Evolutionary conservation across 2,329 filamentous ascomycete genomes (phyloP).

Genomic region (Aspergillus versicolor): DNA sequence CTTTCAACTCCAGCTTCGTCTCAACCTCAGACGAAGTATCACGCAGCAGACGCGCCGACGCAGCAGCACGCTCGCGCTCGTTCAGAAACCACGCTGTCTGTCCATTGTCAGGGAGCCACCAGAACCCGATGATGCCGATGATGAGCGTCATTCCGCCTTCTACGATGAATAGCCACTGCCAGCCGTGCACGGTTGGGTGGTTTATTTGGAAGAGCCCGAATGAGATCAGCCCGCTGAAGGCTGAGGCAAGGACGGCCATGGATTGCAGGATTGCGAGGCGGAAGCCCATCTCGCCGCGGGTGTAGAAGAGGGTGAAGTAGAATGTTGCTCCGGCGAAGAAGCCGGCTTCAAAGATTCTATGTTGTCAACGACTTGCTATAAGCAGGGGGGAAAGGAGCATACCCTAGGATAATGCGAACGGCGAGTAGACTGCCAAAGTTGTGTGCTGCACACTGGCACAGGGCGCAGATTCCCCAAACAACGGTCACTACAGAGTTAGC

Average conservation of each 20-base stretch:
- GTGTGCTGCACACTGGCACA: constrained; percentile 52
- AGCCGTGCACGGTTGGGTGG: constrained; percentile 46
- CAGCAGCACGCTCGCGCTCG: constrained; percentile 38
- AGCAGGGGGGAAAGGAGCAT: neutral
- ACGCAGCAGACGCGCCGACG: constrained; percentile 44
- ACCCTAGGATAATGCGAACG: constrained; percentile 45
- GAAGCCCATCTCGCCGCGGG: constrained; percentile 41
- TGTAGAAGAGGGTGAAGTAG: constrained; percentile 53
- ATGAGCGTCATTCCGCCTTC: constrained; percentile 40
- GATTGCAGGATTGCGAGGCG: constrained; percentile 48
- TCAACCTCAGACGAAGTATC: constrained; percentile 45
- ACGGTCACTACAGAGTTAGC: constrained; percentile 41
- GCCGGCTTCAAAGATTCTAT: constrained; percentile 49
- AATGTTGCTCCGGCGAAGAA: constrained; percentile 58
- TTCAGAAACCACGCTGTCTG: constrained; percentile 42
- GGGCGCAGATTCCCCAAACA: constrained; percentile 28
- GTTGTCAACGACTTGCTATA: neutral
- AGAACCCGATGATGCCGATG: constrained; percentile 27
- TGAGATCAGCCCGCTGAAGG: constrained; percentile 42
- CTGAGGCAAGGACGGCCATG: constrained; percentile 41
- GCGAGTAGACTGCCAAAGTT: constrained; percentile 51
- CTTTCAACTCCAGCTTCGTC: constrained; percentile 39
- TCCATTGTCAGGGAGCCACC: constrained; percentile 34
- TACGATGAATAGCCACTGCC: constrained; percentile 48
- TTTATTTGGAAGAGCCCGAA: constrained; percentile 51